Conservation (phyloP, 495 filamentous ascomycete species). For the Hypomontagnella submonticulosa region DNA sequence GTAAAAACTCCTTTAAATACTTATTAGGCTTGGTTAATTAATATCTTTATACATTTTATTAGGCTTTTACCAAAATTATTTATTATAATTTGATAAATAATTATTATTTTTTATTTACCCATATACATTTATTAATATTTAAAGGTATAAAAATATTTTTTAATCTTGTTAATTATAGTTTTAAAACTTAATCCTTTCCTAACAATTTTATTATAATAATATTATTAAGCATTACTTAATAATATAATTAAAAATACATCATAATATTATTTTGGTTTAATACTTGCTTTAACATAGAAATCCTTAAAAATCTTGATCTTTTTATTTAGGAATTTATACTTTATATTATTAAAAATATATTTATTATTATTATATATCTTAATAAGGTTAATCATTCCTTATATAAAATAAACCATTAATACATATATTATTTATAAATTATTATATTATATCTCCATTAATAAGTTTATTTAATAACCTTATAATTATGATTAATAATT, state of each 20-base stretch:
- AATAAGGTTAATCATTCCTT: not conserved
- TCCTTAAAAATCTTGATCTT: not conserved
- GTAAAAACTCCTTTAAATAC: not conserved
- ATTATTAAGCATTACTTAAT: not conserved
- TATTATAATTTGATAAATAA: not conserved
- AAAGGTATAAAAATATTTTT: not conserved
- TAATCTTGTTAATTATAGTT: not conserved
- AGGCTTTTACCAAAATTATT: not conserved
- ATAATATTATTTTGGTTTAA: not conserved
- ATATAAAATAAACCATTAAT: not conserved
- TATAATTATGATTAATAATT: too few species aligned
- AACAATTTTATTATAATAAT: not conserved
- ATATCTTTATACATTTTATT: not conserved
- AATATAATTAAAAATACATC: not conserved
- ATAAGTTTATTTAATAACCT: too few species aligned
- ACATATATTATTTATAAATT: not conserved
- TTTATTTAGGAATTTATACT: not conserved
- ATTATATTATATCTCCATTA: too few species aligned
- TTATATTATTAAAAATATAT: not conserved
- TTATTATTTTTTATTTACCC: not conserved
- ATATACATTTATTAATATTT: not conserved
- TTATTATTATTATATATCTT: not conserved
- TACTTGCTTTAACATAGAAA: not conserved
- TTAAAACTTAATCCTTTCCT: not conserved
- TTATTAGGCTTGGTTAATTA: not conserved